Conservation (phyloP, 345 rosid genomes). For the Kandelia obovata region DNA sequence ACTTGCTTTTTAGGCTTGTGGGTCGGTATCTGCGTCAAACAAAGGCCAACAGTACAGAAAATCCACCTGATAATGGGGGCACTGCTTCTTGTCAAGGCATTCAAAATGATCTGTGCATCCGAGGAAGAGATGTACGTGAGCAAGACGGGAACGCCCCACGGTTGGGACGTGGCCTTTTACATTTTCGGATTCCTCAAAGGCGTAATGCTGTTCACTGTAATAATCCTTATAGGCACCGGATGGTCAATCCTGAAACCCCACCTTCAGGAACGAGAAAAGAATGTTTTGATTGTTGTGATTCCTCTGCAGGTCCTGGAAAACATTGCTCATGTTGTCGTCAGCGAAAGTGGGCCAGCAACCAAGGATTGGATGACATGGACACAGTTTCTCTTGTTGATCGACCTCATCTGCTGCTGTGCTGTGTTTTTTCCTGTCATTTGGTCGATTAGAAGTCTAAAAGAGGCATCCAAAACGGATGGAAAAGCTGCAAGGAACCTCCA, state of each 20-base stretch:
- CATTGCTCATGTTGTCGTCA: constrained; percentile 42
- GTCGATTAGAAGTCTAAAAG: constrained; percentile 45
- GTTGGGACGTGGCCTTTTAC: constrained; percentile 60
- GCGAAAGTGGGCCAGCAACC: constrained; percentile 47
- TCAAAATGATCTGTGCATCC: constrained; percentile 47
- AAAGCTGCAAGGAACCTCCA: constrained; percentile 46
- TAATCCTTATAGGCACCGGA: constrained; percentile 51
- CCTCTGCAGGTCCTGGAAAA: constrained; percentile 57
- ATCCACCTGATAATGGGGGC: constrained; percentile 51
- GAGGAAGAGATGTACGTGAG: constrained; percentile 39
- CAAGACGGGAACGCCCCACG: constrained; percentile 52
- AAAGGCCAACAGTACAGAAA: constrained; percentile 31
- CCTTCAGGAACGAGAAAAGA: constrained; percentile 54
- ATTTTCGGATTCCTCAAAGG: constrained; percentile 56
- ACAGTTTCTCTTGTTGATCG: constrained; percentile 42
- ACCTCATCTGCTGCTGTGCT: constrained; percentile 45
- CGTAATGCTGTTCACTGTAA: constrained; percentile 51
- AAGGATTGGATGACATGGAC: constrained; percentile 52
- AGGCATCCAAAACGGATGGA: constrained; percentile 45
- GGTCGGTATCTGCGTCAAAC: constrained; percentile 32
- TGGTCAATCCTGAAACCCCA: constrained; percentile 58
- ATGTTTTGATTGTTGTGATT: constrained; percentile 39
- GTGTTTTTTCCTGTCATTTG: constrained; percentile 57
- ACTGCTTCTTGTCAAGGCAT: constrained; percentile 41
- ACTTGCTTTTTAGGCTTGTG: constrained; percentile 24